A percentile compares a stretch with the other conserved stretches of the same genome.
Evolutionary conservation across 1,284 basidiomycete genomes (phyloP).

Genomic region (Pseudozyma sp.): DNA sequence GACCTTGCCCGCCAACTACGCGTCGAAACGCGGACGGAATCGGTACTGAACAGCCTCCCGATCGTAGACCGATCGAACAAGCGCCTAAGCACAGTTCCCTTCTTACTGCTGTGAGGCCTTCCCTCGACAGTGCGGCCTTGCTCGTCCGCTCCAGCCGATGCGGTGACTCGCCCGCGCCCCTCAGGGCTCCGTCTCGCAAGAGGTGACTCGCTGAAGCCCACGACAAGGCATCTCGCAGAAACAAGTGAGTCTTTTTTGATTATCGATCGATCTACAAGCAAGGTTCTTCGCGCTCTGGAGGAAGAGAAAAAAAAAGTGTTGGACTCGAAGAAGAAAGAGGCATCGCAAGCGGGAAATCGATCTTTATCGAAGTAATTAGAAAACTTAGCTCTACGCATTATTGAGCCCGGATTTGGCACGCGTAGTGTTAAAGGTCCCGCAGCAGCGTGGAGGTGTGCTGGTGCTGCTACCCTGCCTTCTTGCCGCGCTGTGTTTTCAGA

Average conservation of each 20-base stretch:
- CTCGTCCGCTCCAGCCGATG: slow-evolving; percentile 28
- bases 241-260: slow-evolving; percentile 7
- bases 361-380: slow-evolving; percentile 26
- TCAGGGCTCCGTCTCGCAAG: neutral
- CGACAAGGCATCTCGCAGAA: too few species aligned
- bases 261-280: slow-evolving; percentile 21
- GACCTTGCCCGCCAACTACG: slow-evolving; percentile 7
- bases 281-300: neutral
- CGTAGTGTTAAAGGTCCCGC: neutral
- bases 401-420: neutral
- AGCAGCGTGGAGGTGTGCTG: too few species aligned
- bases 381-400: slow-evolving; percentile 23
- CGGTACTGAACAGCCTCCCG: neutral
- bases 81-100: too few species aligned
- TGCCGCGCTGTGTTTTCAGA: neutral
- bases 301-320: slow-evolving; percentile 9
- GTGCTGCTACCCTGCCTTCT: too few species aligned
- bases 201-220: slow-evolving; percentile 18
- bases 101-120: neutral
- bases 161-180: slow-evolving; percentile 13
- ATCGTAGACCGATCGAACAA: slow-evolving; percentile 23
- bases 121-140: slow-evolving; percentile 13
- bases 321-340: slow-evolving; percentile 6
- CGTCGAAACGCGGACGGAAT: neutral
- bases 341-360: slow-evolving; percentile 8